Evolutionary conservation across 2,329 filamentous ascomycete genomes (phyloP), one percentile per base, ranked within the genome.

Genomic region (Aspergillus tamarii): DNA sequence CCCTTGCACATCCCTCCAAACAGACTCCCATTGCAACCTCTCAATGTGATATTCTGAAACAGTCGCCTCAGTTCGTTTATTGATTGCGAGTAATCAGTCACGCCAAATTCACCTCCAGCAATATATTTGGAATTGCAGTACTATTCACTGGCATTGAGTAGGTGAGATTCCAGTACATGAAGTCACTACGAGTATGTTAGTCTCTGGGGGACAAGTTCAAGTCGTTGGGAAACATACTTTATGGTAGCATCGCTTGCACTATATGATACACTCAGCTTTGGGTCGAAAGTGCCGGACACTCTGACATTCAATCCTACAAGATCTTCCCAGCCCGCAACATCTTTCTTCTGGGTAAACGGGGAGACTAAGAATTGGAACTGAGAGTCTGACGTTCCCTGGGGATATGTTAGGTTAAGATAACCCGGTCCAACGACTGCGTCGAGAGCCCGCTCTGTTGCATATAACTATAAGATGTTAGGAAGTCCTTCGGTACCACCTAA

Each of bases 181-280:
- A 60, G 36, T 60, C 58, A 53, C 58, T 60, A 30, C 10, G 30
- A n/a, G 14, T 53, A n/a, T 19, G 19, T 53, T 34, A 34, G 28
- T 9, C 19, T 53, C 50, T 34, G 32, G 2, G 11, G 14, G 28
- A 8, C 28, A 53, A 21, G 30, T 12, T 7, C n/a, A n/a, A 11
- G 50, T 34, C 2, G 7, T 28, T 23, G 8, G 28, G 21, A 14
- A 28, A 26, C 32, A 43, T 60, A 60, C 46, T 60, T 60, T 12
- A 60, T 60, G 21, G 34, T 16, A 28, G 48, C 48, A 43, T 60
- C 48, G 48, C 58, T 60, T n/a, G 58, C 46, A 60, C 46, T 60
- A 41, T 60, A 60, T 26, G 58, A 60, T 36, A 60, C 48, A 2
- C 16, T 46, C 34, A 48, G 58, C 34, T 26, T 28, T 21, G 36